A percentile compares a stretch with the other conserved stretches of the same genome.
Conservation (phyloP, 23 red algal genomes). For the Agarophyton chilense region DNA sequence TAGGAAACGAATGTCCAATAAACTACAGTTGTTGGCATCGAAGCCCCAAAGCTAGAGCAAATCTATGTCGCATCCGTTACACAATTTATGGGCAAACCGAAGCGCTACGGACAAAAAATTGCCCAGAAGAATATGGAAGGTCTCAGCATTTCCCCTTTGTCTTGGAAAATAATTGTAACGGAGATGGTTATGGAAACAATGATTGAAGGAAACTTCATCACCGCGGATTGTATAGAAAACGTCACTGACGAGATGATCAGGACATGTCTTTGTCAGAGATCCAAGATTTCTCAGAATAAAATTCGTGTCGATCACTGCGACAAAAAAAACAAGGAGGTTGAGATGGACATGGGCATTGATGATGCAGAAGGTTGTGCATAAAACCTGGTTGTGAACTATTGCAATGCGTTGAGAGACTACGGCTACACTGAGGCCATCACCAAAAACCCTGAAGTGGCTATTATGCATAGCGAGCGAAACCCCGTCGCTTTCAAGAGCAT, state of each 20-base stretch:
- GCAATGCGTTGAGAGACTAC: background rate
- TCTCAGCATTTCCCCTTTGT: conserved; percentile 8
- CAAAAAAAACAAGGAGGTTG: background rate
- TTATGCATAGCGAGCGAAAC: background rate
- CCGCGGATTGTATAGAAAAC: background rate
- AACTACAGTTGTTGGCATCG: background rate
- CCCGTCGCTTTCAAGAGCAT: background rate
- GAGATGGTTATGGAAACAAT: background rate
- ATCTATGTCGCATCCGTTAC: background rate
- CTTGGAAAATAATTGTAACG: background rate
- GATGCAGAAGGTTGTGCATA: conserved; percentile 3
- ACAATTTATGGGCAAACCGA: background rate
- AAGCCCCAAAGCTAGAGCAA: background rate
- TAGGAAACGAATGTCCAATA: background rate
- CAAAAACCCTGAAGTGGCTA: conserved; percentile 7
- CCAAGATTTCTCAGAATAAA: background rate
- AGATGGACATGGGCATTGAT: conserved; percentile 21
- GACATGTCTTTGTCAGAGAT: background rate
- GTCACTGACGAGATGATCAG: conserved; percentile 23
- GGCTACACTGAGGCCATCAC: conserved; percentile 4
- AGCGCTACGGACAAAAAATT: conserved; percentile 19
- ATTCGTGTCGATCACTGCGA: background rate
- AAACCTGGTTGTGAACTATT: background rate
- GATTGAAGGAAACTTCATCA: background rate
- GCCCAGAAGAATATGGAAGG: conserved; percentile 36